Conservation (phyloP, 2,329 filamentous ascomycete genomes). For the Arachnopeziza araneosa region DNA sequence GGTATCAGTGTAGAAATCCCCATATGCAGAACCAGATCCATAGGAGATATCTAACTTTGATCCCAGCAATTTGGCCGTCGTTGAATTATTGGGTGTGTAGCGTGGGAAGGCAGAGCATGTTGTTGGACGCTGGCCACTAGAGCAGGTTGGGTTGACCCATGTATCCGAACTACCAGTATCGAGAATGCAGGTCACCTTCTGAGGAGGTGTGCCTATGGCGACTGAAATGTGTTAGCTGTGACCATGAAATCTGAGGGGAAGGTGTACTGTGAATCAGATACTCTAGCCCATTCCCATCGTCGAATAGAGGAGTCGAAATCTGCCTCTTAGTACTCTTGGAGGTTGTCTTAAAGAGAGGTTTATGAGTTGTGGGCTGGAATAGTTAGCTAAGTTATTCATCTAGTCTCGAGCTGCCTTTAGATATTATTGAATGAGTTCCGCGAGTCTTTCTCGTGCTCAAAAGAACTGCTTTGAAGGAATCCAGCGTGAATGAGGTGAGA, state of each 20-base stretch:
- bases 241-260: neutral
- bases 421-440: neutral
- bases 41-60: neutral
- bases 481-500: too few relatives aligned
- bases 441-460: too few relatives aligned
- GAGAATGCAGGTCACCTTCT: constrained; percentile 1
- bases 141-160: constrained; percentile 4
- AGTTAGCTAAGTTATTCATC: neutral
- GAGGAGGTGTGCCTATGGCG: constrained; percentile 1
- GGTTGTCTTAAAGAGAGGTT: neutral
- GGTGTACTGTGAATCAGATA: neutral
- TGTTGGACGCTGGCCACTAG: neutral
- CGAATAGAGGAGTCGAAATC: neutral
- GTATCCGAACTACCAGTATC: constrained; percentile 5
- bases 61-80: neutral
- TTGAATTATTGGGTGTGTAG: neutral
- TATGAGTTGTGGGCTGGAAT: neutral
- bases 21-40: constrained; percentile 4
- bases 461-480: too few relatives aligned
- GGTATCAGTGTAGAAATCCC: constrained; percentile 1
- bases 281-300: neutral
- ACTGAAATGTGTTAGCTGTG: neutral
- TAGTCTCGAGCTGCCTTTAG: neutral
- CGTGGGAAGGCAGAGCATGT: neutral
- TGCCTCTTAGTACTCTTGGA: neutral